Base-by-base conservation (phyloP, 208 protist genomes). In the Acanthamoeba royreba region DNA sequence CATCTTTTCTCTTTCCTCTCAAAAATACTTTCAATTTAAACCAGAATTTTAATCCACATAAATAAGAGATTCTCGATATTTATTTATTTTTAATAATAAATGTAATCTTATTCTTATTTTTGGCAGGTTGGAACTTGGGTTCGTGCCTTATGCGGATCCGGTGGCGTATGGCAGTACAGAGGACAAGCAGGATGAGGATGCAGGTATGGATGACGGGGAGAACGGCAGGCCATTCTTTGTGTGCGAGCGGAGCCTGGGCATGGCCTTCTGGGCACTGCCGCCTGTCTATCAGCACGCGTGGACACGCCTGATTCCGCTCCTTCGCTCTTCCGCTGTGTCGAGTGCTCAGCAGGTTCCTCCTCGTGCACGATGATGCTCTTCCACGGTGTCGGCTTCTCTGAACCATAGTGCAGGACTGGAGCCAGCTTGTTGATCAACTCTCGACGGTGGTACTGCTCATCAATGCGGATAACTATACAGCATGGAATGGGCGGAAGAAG, bases 401-500 rank as follows among this genome's bases (percentile, higher is more conserved):
- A 33, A n/a, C 31, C 19, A 55, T 55, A 19, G 49, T 66, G 19
- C 22, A 72, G 61, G 28, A 72, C n/a, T 72, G 61, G 61, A 35
- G 28, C 22, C 61, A 38, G 28, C 28, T 42, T 4, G 61, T 72
- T n/a, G n/a, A 72, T 35, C 19, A 72, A 4, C 61, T 72, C 5
- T 72, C 61, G 0, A 28, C 11, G 61, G 61, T 38, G 28, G 92
- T 94, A 31, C 52, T 94, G 28, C 58, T 94, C 19, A 93, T 94
- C 79, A 94, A 94, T 49, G 85, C 93, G 28, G 93, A 92, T 52
- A 85, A 77, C 49, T 93, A 92, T 83, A 93, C 93, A 35, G 55
- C 63, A 7, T 94, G 93, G 93, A 85, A 61, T 47, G 40, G 45
- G 17, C 74, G 93, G 58, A 93, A 94, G 92, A 7, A 53, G 35